Percentiles rank a stretch among this genome's conserved stretches.
Evolutionary conservation across 2,329 filamentous ascomycete genomes (phyloP).

Genomic region (Trichoderma sp.): DNA sequence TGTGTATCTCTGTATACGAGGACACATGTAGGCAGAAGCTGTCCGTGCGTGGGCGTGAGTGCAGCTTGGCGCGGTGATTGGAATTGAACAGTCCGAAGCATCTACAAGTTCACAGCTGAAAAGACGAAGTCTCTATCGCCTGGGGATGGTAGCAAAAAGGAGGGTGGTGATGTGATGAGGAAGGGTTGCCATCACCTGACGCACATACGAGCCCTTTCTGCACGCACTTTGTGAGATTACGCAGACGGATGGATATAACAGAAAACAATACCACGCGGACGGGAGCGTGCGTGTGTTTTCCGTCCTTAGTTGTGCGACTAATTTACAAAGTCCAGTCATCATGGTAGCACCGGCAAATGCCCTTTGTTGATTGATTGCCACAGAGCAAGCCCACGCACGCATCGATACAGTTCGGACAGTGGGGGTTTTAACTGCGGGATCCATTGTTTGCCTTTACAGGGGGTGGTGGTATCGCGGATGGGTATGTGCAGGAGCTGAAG

Average conservation of each 20-base stretch:
- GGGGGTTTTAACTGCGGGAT: neutral
- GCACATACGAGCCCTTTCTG: neutral
- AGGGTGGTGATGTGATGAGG: neutral
- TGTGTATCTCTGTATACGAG: neutral
- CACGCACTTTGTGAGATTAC: slow-evolving; percentile 5
- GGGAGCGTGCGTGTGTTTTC: neutral
- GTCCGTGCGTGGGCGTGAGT: neutral
- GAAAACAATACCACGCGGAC: neutral
- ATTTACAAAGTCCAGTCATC: neutral
- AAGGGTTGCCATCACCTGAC: neutral
- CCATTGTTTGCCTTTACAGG: neutral
- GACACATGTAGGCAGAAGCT: neutral
- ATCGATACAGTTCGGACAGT: neutral
- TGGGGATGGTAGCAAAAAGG: neutral
- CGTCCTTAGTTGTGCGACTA: neutral
- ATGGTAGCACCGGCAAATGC: neutral
- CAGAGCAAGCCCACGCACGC: neutral
- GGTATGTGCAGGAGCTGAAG: slow-evolving; percentile 18
- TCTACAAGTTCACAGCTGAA: neutral
- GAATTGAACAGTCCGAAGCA: neutral
- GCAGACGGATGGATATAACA: neutral
- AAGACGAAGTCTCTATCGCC: too few species aligned
- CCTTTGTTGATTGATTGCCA: neutral
- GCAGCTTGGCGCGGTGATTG: slow-evolving; percentile 5
- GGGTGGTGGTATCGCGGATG: slow-evolving; percentile 6